Evolutionary conservation across 106 monocot genomes (phyloP), one percentile per base, ranked within the genome.

Genomic region (Acorus gramineus): DNA sequence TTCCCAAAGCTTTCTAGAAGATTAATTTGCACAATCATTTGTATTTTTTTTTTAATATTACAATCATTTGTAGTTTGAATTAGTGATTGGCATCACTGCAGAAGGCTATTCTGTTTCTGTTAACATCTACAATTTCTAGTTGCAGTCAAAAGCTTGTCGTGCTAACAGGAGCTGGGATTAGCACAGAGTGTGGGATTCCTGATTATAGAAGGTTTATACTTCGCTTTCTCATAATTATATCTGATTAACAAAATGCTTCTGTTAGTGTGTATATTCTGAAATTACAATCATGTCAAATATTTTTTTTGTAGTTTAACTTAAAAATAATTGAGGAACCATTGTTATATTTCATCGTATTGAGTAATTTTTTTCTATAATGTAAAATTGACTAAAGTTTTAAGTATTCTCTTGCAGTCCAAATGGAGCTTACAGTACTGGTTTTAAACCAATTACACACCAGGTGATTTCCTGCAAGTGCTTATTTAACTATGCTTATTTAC

Each of bases 111-210:
- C 11, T n/a, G 10, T 11, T 68, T 14, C 12, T 49, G 11, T 42
- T 12, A n/a, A 46, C 14, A 13, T 2, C 5, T 55, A 47, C 57
- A 13, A 42, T 53, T 2, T 57, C 42, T 74, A 71, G 53, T 55
- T 48, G 52, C 81, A 98, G 98, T 56, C 62, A 71, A 11, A 92
- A 83, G 71, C 79, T 98, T 58, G 77, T 89, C 77, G 88, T 98
- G 45, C 71, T 98, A 71, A 98, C 98, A 62, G 92, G 92, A 80
- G 98, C 98, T 70, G 98, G 98, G 60, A 71, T 98, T 14, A 98
- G 98, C 85, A 98, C 98, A 14, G 98, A 98, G 61, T 88, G 92
- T 11, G 98, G 98, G 28, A 98, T 98, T 76, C 98, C 98, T 65
- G 98, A 98, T 79, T 98, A 98, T 61, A 85, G 98, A 72, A 98